Evolutionary conservation across 192 early-diverging fungal species (phyloP).

Genomic region (Coemansia brasiliensis): DNA sequence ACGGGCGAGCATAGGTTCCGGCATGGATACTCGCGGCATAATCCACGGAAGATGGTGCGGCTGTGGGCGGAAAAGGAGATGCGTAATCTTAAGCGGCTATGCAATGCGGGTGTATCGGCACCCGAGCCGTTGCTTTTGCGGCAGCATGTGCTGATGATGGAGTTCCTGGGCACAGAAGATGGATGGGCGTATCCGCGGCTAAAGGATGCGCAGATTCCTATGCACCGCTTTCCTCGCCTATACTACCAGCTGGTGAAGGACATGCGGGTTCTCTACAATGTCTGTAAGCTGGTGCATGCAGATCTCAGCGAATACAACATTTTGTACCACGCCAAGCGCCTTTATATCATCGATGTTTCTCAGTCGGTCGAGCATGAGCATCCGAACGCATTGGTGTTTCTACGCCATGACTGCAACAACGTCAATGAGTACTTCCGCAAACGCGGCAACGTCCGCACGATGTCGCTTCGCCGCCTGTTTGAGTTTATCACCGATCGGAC

Average conservation of each 20-base stretch:
- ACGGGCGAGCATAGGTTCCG: slow-evolving; percentile 93
- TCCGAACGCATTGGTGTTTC: slow-evolving; percentile 92
- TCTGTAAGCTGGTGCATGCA: slow-evolving; percentile 92
- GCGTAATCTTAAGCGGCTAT: slow-evolving; percentile 92
- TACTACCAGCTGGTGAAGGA: slow-evolving; percentile 85
- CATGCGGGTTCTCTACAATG: slow-evolving; percentile 90
- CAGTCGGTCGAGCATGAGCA: slow-evolving; percentile 99
- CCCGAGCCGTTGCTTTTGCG: slow-evolving; percentile 84
- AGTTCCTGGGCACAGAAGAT: slow-evolving; percentile 85
- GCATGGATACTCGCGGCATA: slow-evolving; percentile 89
- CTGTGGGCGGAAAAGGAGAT: slow-evolving; percentile 99
- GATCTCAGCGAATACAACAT: slow-evolving; percentile 99
- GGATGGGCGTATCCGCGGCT: slow-evolving; percentile 94
- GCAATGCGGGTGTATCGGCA: slow-evolving; percentile 81
- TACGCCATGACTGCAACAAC: slow-evolving; percentile 93
- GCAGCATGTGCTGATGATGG: slow-evolving; percentile 96
- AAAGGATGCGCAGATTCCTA: slow-evolving; percentile 87
- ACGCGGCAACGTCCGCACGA: slow-evolving; percentile 65
- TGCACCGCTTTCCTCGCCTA: slow-evolving; percentile 66
- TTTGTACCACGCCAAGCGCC: slow-evolving; percentile 74
- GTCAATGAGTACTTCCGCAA: slow-evolving; percentile 89
- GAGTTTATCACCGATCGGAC: slow-evolving; percentile 75
- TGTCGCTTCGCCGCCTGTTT: slow-evolving; percentile 84
- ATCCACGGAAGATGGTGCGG: slow-evolving; percentile 98
- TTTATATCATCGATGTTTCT: slow-evolving; percentile 97